Conservation (phyloP, 805 yeast genomes). For the Limtongia smithiae region DNA sequence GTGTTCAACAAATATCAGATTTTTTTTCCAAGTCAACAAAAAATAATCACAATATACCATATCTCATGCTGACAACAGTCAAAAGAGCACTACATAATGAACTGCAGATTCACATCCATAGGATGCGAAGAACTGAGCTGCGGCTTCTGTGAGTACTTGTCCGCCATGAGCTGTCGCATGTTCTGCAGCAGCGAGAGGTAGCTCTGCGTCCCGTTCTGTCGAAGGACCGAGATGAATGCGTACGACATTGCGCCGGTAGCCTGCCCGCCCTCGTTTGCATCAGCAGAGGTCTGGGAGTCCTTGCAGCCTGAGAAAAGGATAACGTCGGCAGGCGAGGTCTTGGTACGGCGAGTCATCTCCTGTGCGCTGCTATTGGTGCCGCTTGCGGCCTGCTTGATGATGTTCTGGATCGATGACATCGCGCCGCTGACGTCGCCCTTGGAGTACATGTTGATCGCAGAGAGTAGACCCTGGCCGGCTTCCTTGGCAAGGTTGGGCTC, state of each 20-base stretch:
- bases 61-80: no score
- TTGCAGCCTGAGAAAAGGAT: slow-evolving; percentile 76
- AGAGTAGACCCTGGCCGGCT: slow-evolving; percentile 63
- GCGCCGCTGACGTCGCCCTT: slow-evolving; percentile 54
- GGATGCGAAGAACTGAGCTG: slow-evolving; percentile 80
- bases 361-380: slow-evolving; percentile 36
- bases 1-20: no score
- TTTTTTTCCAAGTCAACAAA: no score
- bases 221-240: slow-evolving; percentile 65
- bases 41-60: no score
- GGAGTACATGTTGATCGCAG: slow-evolving; percentile 57
- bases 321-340: slow-evolving; percentile 73
- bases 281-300: slow-evolving; percentile 81
- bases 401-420: slow-evolving; percentile 41
- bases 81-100: slow-evolving; percentile 49
- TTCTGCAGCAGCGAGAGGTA: slow-evolving; percentile 66
- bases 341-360: slow-evolving; percentile 49
- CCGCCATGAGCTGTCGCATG: slow-evolving; percentile 59
- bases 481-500: slow-evolving; percentile 77
- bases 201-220: slow-evolving; percentile 59
- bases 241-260: slow-evolving; percentile 85
- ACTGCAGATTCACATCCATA: slow-evolving; percentile 57
- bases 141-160: slow-evolving; percentile 75
- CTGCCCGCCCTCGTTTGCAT: slow-evolving; percentile 65
- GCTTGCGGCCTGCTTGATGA: slow-evolving; percentile 36